Evolutionary conservation across 2,329 filamentous ascomycete genomes (phyloP).

Genomic region (Trichophaea hybrida): DNA sequence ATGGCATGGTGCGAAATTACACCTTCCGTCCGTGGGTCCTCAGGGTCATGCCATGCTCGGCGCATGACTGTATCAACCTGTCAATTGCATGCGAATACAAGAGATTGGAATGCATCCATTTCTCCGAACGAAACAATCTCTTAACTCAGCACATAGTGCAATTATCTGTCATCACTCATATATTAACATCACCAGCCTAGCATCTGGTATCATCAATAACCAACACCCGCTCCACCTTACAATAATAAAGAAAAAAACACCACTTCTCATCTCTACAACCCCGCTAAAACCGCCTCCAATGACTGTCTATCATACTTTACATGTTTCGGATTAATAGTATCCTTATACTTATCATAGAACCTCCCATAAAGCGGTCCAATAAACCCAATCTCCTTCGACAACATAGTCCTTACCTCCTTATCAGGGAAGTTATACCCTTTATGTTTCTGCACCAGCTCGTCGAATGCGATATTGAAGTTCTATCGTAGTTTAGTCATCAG

Average conservation of each 20-base stretch:
- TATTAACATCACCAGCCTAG: background rate
- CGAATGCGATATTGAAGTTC: slow-evolving; percentile 72
- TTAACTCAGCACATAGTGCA: background rate
- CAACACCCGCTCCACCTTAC: background rate
- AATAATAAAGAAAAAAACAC: background rate
- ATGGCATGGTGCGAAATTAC: too few species aligned
- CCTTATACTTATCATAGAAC: slow-evolving; percentile 95
- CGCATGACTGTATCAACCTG: too few species aligned
- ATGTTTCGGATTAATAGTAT: slow-evolving; percentile 94
- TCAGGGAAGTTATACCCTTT: slow-evolving; percentile 71
- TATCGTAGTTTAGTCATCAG: slow-evolving; percentile 1
- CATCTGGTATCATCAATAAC: background rate
- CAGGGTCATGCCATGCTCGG: too few species aligned
- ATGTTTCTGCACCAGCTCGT: slow-evolving; percentile 72
- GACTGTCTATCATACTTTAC: slow-evolving; percentile 88
- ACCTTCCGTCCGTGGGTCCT: too few species aligned
- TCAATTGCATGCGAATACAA: too few species aligned
- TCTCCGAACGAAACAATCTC: too few species aligned
- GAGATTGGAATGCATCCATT: too few species aligned
- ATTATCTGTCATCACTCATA: background rate
- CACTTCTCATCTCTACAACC: background rate
- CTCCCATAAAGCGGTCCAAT: slow-evolving; percentile 87
- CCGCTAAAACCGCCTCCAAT: slow-evolving; percentile 49
- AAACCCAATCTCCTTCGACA: slow-evolving; percentile 73
- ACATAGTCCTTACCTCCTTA: slow-evolving; percentile 64